Percentiles rank a stretch among this genome's conserved stretches.
Evolutionary conservation across 2,329 filamentous ascomycete genomes (phyloP).

Genomic region (Bipolaris victoriae): DNA sequence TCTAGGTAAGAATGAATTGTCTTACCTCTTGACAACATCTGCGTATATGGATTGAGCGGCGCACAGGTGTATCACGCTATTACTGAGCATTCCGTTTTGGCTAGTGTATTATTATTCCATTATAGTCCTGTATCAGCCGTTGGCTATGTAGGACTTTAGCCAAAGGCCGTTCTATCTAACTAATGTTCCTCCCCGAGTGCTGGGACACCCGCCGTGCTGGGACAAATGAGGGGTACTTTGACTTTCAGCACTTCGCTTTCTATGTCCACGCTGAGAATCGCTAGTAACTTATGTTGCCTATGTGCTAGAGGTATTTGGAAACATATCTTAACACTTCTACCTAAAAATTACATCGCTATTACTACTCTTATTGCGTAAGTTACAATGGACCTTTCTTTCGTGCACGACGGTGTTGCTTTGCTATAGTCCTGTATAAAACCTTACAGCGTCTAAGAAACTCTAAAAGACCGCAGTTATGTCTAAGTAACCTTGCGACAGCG

Average conservation of each 20-base stretch:
- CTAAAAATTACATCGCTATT: slow-evolving; percentile 5
- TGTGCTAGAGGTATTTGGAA: slow-evolving; percentile 1
- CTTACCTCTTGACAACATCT: no score
- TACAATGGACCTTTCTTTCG: neutral
- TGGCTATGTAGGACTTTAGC: no score
- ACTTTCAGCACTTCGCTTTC: slow-evolving; percentile 7
- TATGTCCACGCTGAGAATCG: neutral
- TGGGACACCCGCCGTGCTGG: slow-evolving; percentile 9
- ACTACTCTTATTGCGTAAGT: neutral
- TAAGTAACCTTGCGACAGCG: neutral
- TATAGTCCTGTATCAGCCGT: no score
- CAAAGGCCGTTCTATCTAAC: no score
- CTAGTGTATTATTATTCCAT: no score
- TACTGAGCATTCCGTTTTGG: no score
- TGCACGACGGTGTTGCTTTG: neutral
- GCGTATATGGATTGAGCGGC: no score
- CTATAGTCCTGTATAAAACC: slow-evolving; percentile 1
- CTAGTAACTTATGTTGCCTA: neutral
- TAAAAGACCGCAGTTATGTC: neutral
- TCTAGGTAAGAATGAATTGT: no score
- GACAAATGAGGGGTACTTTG: slow-evolving; percentile 10
- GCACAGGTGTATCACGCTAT: no score
- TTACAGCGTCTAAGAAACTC: neutral
- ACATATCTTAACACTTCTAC: neutral
- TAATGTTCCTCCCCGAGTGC: slow-evolving; percentile 2